Percentiles rank a stretch among this genome's conserved stretches.
These are phyloP conservation scores for Clonostachys byssicola DNA, from an alignment of 2,329 filamentous ascomycete genomes.

Conservation along the genomic window DNA sequence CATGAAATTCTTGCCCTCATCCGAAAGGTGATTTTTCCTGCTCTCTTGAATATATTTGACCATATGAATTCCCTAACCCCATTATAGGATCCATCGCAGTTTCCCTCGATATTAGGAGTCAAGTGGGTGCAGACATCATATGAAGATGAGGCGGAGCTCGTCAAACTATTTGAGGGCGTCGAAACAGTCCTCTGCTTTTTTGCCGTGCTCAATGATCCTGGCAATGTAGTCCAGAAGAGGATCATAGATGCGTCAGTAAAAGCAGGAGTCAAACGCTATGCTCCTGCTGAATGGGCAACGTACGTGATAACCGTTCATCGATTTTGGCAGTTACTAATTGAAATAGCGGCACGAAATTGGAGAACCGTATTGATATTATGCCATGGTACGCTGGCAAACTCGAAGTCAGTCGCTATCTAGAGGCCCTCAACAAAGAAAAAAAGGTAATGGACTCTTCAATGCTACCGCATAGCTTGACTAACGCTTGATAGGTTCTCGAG, in stretches of 20 bases:
- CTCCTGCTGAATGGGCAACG: constrained; percentile 55
- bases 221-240: constrained; percentile 24
- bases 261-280: constrained; percentile 55
- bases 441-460: constrained; percentile 18
- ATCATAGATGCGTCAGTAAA: constrained; percentile 53
- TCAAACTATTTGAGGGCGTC: constrained; percentile 21
- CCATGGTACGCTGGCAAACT: constrained; percentile 44
- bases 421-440: constrained; percentile 40
- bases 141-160: background rate
- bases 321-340: background rate
- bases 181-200: constrained; percentile 52
- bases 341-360: background rate
- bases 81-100: background rate
- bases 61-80: no score
- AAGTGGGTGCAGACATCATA: background rate
- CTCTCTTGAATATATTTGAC: no score
- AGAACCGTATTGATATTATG: constrained; percentile 19
- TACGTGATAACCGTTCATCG: constrained; percentile 13
- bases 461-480: no score
- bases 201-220: constrained; percentile 9
- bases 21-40: background rate
- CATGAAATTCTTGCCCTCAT: background rate
- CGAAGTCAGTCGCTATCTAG: constrained; percentile 41
- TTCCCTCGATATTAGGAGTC: background rate
- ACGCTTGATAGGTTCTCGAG: constrained; percentile 38